Evolutionary conservation across 2,329 filamentous ascomycete genomes (phyloP).

Genomic region (Rhynchosporium agropyri): DNA sequence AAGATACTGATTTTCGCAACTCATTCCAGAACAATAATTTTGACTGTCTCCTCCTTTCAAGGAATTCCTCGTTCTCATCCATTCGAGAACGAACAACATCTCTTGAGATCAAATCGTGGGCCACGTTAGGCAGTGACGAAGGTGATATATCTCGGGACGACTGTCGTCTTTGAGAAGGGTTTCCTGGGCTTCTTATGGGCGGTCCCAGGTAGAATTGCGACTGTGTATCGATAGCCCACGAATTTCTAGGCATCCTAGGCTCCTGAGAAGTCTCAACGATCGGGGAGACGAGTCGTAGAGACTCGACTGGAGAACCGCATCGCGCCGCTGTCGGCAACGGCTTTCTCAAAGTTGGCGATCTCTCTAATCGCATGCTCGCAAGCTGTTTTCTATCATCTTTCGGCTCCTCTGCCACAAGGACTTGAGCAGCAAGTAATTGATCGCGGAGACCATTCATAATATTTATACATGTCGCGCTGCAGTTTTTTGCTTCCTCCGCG

Average conservation of each 20-base stretch:
- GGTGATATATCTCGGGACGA: conserved; percentile 32
- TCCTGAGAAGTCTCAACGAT: conserved; percentile 16
- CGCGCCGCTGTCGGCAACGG: conserved; percentile 20
- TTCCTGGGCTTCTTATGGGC: conserved; percentile 16
- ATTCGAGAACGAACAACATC: conserved; percentile 35
- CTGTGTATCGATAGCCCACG: conserved; percentile 31
- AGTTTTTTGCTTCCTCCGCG: conserved; percentile 35
- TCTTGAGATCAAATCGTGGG: conserved; percentile 31
- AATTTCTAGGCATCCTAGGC: conserved; percentile 31
- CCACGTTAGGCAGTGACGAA: conserved; percentile 17
- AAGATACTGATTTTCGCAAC: conserved; percentile 31
- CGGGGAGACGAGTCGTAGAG: conserved; percentile 12
- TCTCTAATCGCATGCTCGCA: conserved; percentile 25
- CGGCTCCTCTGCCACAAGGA: conserved; percentile 7
- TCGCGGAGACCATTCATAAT: conserved; percentile 36
- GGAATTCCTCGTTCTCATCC: conserved; percentile 37
- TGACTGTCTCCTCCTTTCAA: conserved; percentile 36
- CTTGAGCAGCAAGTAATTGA: conserved; percentile 23
- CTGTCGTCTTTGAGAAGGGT: conserved; percentile 15
- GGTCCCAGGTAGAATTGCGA: conserved; percentile 29
- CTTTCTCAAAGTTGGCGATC: conserved; percentile 17
- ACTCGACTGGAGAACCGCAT: conserved; percentile 16
- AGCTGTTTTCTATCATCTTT: conserved; percentile 26
- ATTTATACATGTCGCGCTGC: conserved; percentile 33
- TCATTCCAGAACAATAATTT: conserved; percentile 36